phyloP scores from a whole-genome alignment of 2,329 filamentous ascomycete genomes.

The Trichoderma asperellum region DNA sequence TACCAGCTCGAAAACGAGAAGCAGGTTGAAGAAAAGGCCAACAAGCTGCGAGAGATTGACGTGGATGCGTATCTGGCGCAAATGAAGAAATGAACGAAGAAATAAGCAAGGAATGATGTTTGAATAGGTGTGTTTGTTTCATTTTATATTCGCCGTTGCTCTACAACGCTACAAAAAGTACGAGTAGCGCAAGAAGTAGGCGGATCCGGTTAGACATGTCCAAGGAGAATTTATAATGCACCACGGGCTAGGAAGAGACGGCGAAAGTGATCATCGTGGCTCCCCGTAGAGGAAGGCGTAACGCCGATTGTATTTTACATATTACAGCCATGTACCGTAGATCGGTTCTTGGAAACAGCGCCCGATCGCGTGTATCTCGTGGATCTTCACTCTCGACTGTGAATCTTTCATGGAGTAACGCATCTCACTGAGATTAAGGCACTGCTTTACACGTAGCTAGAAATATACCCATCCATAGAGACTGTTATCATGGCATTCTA shows the following conservation, averaged over 20 bases:
- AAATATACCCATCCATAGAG: background rate
- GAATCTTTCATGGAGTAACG: background rate
- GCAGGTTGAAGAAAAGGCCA: conserved; percentile 67
- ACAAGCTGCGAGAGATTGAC: conserved; percentile 58
- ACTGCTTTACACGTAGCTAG: background rate
- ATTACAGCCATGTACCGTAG: background rate
- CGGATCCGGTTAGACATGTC: background rate
- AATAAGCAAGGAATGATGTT: conserved; percentile 38
- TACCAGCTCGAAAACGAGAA: conserved; percentile 66
- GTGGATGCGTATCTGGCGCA: conserved; percentile 58
- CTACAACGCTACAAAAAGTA: background rate
- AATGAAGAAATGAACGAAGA: conserved; percentile 41
- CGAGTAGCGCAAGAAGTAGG: background rate
- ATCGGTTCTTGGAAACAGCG: background rate
- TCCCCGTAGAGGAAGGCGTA: background rate
- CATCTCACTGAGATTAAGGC: background rate
- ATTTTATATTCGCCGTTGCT: background rate
- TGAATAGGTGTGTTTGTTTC: background rate
- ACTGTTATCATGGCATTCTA: background rate
- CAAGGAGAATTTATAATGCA: background rate
- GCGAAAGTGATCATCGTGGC: background rate
- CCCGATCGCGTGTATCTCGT: background rate
- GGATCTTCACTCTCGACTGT: background rate
- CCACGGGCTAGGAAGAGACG: background rate
- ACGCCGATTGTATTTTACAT: background rate